Base-by-base conservation (phyloP, 2,329 filamentous ascomycete species). In the Sporothrix globosa region DNA sequence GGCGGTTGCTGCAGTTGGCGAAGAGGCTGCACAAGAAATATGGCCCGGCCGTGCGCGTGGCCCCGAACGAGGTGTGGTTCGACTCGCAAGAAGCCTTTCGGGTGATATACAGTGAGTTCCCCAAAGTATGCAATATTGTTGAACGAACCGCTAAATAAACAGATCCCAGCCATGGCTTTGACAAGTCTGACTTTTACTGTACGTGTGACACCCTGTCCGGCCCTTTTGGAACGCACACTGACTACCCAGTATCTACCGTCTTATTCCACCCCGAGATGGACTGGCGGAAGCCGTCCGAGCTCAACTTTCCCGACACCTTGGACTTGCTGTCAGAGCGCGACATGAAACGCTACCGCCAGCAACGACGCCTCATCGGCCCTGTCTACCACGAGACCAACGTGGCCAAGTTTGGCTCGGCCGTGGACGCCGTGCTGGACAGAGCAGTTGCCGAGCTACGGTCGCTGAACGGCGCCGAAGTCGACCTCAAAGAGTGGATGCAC, bases 401-500 rank as follows among this genome's bases (percentile, higher is more conserved):
- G 4, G 73, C 77, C 17, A 82, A 80, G 60, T 81, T 82, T 54
- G 82, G 83, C 69, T 61, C 72, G 0, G 79, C 79, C 0, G 76
- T 86, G 6, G 81, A 85, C 39, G 72, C 72, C 0, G 83, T 84
- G 0, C 73, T 86, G 7, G 70, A 75, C 3, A 74, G 75, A 0
- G 79, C 77, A 0, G 72, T 84, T 1, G 70, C 77, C 2, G 80
- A 79, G 34, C 73, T 87, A 0, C 76, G 75, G 4, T 70, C 71
- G 0, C 74, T 85, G 0, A 60, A 79, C 0, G 83, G 82, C 0
- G 74, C 75, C 1, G 78, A 81, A 39, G 74, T 86, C 4, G 83
- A 86, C 70, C 74, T 87, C 21, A 83, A 83, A 67, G 82, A 85
- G 69, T 87, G 85, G 85, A 86, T 86, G 84, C 85, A 87, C 76